Evolutionary conservation across 495 filamentous ascomycete species (phyloP), one percentile per base, ranked within the genome.

Genomic region (Aspergillus kassunensis): DNA sequence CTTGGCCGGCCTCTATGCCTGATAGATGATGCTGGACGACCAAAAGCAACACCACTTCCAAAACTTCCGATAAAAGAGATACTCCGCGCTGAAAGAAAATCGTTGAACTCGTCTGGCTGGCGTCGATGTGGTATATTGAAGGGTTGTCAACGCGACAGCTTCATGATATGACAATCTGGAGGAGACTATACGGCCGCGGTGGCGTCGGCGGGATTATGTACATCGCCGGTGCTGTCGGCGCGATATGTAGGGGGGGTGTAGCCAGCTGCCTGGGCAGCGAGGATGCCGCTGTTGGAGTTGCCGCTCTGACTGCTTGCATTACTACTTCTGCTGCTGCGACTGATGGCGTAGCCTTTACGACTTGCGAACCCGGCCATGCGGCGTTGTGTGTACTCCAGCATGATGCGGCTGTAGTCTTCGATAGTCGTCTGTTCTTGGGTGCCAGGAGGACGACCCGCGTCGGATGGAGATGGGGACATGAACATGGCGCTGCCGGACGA

Each of bases 401-500:
- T 75, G 36, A 68, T 64, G 4, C 70, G 69, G 57, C 70, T 72
- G 48, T 76, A 76, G 53, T 74, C 73, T 50, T 73, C 73, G 6
- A 76, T 50, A 67, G 24, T 70, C 61, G 27, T 56, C 30, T 7
- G 56, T 58, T 11, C 39, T 43, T 56, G 30, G 57, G 51, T 49
- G 57, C 51, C 50, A 12, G 58, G 44, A 43, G 63, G 57, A 8
- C 59, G 49, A 35, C 44, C 35, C 12, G 46, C 55, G 40, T 60
- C 63, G 6, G 57, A 51, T 44, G 62, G 55, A 34, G 59, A 56
- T 21, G 60, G 29, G n/a, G 52, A 40, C 53, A 59, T 57, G 21
- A 9, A 19, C 18, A 6, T 18, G 7, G 13, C 34, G 15, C 27
- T 34, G 40, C 34, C 27, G 27, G 27, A 29, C 27, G 5, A 11